Base-by-base conservation (phyloP, 1,139 yeast species). In the Dujonia santamariae region DNA sequence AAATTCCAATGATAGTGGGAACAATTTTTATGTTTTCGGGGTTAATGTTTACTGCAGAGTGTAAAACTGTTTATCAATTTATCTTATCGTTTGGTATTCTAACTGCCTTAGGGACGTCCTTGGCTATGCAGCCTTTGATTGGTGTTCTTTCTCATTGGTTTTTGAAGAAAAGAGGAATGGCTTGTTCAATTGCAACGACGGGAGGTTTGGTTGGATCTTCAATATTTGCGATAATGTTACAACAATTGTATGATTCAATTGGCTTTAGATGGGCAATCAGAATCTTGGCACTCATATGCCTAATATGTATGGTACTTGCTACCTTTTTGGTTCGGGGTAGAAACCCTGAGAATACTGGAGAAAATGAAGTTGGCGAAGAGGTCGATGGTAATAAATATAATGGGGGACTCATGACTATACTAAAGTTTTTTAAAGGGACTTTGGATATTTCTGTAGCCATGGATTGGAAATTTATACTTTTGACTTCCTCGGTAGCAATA, bases 201-300 rank as follows among this genome's bases (percentile, higher is more conserved):
- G 86, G 86, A 2, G 84, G 84, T 1, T 69, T 80, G 7, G 54
- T 77, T 2, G 87, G 87, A 2, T 84, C 84, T 7, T 63, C 80
- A 1, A 56, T 75, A 2, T 77, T 75, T 52, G 80, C 86, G 0
- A 50, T 79, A 16, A 65, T 77, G 62, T 61, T 79, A 43, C 68
- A 75, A 40, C 53, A 59, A 30, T 56, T 78, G 37, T 72, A 70
- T 47, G 56, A 49, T 0, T 43, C 48, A 21, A 56, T 75, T 15
- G 85, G 87, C 2, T 82, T 66, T 50, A 69, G 63, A 19, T 80
- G 86, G 85, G 75, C 84, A 2, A 65, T 78, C 32, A 59, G 87
- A 36, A 61, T 72, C 2, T 56, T 79, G 45, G 83, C 76, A 0
- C 71, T 80, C 33, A 53, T 76, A 13, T 59, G 73, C 28, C 43